A percentile compares a stretch with the other conserved stretches of the same genome.
Evolutionary conservation across 768 basidiomycete genomes (phyloP).

Genomic region (Pleurotus eryngii): DNA sequence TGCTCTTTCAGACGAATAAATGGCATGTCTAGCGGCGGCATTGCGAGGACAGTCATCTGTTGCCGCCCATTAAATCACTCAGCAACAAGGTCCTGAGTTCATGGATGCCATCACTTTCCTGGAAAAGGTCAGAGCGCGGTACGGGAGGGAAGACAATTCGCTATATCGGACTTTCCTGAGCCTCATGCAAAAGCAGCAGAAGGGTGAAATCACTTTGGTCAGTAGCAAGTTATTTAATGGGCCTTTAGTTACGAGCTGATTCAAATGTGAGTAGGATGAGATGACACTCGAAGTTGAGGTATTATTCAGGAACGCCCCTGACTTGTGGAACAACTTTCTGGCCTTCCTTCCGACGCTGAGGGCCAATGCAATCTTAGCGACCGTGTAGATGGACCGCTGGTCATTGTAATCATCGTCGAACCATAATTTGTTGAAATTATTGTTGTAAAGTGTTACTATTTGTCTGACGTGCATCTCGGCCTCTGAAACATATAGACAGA

Average conservation of each 20-base stretch:
- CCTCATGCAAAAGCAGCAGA: conserved; percentile 83
- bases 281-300: conserved; percentile 64
- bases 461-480: no score
- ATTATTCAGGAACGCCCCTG: conserved; percentile 79
- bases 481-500: no score
- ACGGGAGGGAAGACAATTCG: conserved; percentile 68
- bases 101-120: conserved; percentile 95
- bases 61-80: neutral
- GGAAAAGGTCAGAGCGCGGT: conserved; percentile 96
- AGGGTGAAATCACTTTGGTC: conserved; percentile 72
- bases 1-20: neutral
- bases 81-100: conserved; percentile 63
- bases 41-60: neutral
- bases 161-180: conserved; percentile 89
- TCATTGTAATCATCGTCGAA: no score
- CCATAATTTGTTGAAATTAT: no score
- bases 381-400: no score
- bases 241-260: no score
- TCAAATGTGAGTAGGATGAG: conserved; percentile 58
- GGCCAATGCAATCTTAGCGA: no score
- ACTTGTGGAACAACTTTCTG: conserved; percentile 76
- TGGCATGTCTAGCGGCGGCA: neutral
- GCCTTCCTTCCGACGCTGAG: conserved; percentile 39
- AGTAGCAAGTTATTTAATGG: conserved; percentile 21
- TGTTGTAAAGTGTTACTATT: no score